Percentiles rank a stretch among this genome's conserved stretches.
Evolutionary conservation across 2,329 filamentous ascomycete genomes (phyloP).

Genomic region (Ceratocystis diversiconidia): DNA sequence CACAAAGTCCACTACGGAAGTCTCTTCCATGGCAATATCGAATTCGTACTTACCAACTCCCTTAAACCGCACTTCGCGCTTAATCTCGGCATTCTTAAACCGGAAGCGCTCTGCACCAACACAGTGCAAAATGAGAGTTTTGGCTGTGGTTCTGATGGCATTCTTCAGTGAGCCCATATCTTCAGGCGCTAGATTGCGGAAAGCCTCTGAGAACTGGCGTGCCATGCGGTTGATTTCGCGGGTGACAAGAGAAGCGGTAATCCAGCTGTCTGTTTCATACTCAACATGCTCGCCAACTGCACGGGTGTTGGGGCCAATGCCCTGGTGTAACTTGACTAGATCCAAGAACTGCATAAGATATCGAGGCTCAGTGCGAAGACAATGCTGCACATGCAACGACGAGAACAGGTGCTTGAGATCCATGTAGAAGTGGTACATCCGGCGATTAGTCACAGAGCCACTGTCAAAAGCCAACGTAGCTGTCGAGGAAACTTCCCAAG

Average conservation of each 20-base stretch:
- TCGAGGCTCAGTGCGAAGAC: constrained; percentile 65
- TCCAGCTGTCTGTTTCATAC: constrained; percentile 97
- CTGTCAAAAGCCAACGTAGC: constrained; percentile 86
- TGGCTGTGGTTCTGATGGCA: constrained; percentile 61
- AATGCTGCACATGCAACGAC: constrained; percentile 75
- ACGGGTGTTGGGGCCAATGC: constrained; percentile 83
- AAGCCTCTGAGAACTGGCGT: constrained; percentile 75
- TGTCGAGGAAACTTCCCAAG: constrained; percentile 71
- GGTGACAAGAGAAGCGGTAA: constrained; percentile 85
- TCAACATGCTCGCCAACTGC: constrained; percentile 93
- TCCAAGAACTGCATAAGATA: constrained; percentile 93
- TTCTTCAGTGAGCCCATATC: constrained; percentile 51
- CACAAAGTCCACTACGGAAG: constrained; percentile 68
- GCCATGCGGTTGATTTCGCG: constrained; percentile 89
- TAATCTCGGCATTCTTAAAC: constrained; percentile 78
- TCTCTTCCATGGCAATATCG: constrained; percentile 41
- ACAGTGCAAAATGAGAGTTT: constrained; percentile 76
- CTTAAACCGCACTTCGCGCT: constrained; percentile 74
- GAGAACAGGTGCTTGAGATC: constrained; percentile 85
- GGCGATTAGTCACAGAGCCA: constrained; percentile 83
- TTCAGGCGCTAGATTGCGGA: constrained; percentile 52
- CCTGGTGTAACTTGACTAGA: constrained; percentile 88
- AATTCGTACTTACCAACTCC: constrained; percentile 66
- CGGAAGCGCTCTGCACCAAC: constrained; percentile 75
- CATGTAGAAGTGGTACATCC: constrained; percentile 95